phyloP scores from a whole-genome alignment of 768 basidiomycete species.

The Auricularia cornea region DNA sequence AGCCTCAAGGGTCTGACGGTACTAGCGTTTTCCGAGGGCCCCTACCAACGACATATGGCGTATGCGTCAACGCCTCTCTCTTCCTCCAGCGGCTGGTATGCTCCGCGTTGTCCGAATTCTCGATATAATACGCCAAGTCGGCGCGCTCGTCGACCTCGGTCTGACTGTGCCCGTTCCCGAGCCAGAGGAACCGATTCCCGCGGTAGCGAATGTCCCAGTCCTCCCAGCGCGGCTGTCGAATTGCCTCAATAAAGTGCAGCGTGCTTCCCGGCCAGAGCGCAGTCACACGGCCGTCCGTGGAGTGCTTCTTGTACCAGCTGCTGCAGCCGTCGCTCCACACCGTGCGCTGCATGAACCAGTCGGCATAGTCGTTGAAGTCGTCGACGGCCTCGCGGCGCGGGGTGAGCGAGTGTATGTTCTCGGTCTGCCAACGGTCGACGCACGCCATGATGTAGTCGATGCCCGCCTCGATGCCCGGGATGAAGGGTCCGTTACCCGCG shows the following conservation, averaged over 20 bases:
- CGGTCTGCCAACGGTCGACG: not conserved
- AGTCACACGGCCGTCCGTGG: not conserved
- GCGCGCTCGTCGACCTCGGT: not conserved
- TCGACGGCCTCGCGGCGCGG: not conserved
- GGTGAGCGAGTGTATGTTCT: not conserved
- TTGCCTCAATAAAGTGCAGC: not conserved
- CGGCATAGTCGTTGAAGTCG: not conserved
- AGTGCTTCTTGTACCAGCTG: not conserved
- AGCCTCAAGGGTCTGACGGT: too few relatives aligned
- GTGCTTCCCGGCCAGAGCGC: not conserved
- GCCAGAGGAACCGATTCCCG: not conserved
- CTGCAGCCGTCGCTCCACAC: not conserved
- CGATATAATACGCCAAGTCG: not conserved
- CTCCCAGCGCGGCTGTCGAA: not conserved
- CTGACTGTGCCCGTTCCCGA: not conserved
- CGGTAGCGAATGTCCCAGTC: not conserved
- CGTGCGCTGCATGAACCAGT: not conserved
- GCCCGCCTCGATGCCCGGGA: not conserved
- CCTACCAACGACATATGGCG: too few relatives aligned
- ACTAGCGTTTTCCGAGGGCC: too few relatives aligned
- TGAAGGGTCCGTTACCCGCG: not conserved
- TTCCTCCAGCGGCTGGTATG: not conserved
- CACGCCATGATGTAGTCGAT: not conserved
- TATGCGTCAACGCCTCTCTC: not conserved
- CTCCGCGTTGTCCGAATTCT: not conserved